Evolutionary conservation across 495 filamentous ascomycete species (phyloP), one percentile per base, ranked within the genome.

Genomic region (Aspergillus indologenus): DNA sequence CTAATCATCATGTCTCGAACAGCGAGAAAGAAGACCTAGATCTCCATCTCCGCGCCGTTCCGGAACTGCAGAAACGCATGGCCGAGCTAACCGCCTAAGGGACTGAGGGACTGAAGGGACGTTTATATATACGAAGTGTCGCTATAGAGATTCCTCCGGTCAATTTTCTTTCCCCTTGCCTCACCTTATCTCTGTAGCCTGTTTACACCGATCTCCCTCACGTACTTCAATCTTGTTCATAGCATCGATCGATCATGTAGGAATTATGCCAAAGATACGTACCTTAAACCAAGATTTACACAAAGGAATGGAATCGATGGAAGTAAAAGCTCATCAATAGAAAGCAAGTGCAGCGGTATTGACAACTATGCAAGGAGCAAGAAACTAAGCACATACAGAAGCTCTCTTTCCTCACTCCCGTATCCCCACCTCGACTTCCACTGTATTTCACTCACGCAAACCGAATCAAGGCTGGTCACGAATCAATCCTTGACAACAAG

Each of bases 11-110:
- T 18, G 7, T 31, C 3, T 29, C 17, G 2, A 19, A 23, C 1
- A 87, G 84, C 76, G 93, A 98, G 81, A 95, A 90, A 71, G 93
- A 98, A 72, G 93, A 97, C 62, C 77, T 98, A 49, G 94, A 97
- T 26, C 70, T 95, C 40, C 81, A 90, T 68, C 75, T 98, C 26
- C 78, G 92, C 61, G 84, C 87, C 31, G 88, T 97, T 7, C 91
- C 91, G 1, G 94, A 96, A 65, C 78, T 97, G 45, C 86, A 96
- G 78, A 86, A 85, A 72, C 81, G 94, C 53, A 87, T 97, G 66
- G 83, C 75, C 31, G 93, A 98, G 73, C 74, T 98, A 60, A 80
- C 61, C 4, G 65, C 69, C 45, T 59, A 23, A 67, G 43, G 15
- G 18, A 58, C 18, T n/a, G n/a, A n/a, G n/a, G n/a, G n/a, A n/a